A percentile compares a stretch with the other conserved stretches of the same genome.
Conservation (phyloP, 495 filamentous ascomycete species). For the Hypoxylon fragiforme region DNA sequence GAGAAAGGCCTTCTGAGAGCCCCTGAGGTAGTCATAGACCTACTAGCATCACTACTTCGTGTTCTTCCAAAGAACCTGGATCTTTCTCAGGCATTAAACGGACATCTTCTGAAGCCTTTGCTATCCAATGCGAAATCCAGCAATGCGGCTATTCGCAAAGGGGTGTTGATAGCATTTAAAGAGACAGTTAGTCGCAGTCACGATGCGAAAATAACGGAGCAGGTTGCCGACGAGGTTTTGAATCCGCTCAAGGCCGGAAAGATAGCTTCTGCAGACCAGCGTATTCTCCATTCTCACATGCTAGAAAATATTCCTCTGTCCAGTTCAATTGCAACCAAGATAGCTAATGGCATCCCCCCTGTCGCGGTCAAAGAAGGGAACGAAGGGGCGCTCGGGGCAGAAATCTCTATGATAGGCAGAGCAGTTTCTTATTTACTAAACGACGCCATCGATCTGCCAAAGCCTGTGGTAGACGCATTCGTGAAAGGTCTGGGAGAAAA, state of each 20-base stretch:
- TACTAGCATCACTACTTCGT: constrained; percentile 69
- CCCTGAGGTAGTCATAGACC: constrained; percentile 83
- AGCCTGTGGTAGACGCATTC: constrained; percentile 68
- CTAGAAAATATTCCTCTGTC: constrained; percentile 64
- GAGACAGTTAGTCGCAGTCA: constrained; percentile 62
- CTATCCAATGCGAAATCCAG: constrained; percentile 87
- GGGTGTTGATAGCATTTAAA: constrained; percentile 71
- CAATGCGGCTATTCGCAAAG: constrained; percentile 73
- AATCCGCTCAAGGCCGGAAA: constrained; percentile 78
- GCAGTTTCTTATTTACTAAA: constrained; percentile 62
- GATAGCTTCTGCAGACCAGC: constrained; percentile 77
- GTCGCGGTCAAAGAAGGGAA: constrained; percentile 80
- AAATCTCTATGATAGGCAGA: constrained; percentile 66
- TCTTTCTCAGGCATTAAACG: constrained; percentile 69
- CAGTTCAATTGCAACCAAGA: constrained; percentile 59
- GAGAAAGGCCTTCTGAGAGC: constrained; percentile 88
- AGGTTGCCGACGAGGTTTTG: constrained; percentile 75
- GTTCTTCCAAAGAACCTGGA: constrained; percentile 72
- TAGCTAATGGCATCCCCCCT: constrained; percentile 66
- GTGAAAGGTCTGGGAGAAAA: constrained; percentile 85
- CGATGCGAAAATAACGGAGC: constrained; percentile 58
- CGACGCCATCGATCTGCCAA: constrained; percentile 60
- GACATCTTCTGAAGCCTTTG: constrained; percentile 78
- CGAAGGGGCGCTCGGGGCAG: constrained; percentile 76
- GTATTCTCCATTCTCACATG: constrained; percentile 77